phyloP scores from a whole-genome alignment of 305 asterid species.

The Solanum hybrid region DNA sequence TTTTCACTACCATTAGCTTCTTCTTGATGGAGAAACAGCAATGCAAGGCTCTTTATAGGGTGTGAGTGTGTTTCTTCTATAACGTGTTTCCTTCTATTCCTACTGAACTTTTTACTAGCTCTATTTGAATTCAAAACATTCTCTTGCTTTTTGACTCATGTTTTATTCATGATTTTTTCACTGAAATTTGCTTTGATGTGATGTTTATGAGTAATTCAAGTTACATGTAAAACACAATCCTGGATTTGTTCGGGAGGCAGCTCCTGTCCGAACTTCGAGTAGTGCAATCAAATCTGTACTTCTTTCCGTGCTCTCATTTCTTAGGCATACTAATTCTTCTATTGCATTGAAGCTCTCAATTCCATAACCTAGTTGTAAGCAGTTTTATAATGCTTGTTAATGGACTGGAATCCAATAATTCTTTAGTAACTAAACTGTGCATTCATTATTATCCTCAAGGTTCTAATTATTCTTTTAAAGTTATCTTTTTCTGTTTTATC shows the following conservation, averaged over 20 bases:
- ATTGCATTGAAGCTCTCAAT: background rate
- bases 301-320: background rate
- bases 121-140: background rate
- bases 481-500: background rate
- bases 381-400: background rate
- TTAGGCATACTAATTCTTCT: background rate
- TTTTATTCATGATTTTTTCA: background rate
- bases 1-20: constrained; percentile 87
- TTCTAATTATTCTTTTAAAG: background rate
- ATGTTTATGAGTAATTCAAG: background rate
- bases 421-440: background rate
- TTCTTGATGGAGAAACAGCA: constrained; percentile 85
- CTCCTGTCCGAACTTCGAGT: background rate
- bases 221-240: background rate
- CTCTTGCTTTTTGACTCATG: background rate
- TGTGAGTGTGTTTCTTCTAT: constrained; percentile 78
- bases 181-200: background rate
- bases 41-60: constrained; percentile 98
- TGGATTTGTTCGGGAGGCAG: background rate
- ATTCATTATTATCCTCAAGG: background rate
- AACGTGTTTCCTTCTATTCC: constrained; percentile 2
- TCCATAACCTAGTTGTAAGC: background rate
- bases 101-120: background rate
- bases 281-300: background rate
- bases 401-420: background rate